These are phyloP conservation scores for Fomitopsis betulina DNA, from an alignment of 1,284 basidiomycete genomes.

Conservation along the genomic window DNA sequence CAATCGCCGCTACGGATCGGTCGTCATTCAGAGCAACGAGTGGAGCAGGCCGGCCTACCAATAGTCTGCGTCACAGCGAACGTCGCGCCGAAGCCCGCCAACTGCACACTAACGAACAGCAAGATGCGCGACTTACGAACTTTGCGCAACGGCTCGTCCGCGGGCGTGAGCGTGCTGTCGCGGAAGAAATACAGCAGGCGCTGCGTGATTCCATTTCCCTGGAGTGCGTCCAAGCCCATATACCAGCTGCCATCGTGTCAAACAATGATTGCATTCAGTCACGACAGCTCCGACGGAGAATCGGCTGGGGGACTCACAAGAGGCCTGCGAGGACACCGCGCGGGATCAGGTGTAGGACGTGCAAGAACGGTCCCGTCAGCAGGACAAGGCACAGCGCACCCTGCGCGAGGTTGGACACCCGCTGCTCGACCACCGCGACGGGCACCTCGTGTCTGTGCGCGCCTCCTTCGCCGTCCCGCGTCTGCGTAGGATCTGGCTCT, in stretches of 20 bases:
- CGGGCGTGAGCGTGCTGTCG: conserved; percentile 62
- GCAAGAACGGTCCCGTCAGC: conserved; percentile 78
- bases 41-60: conserved; percentile 41
- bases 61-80: conserved; percentile 93
- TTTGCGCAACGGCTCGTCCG: conserved; percentile 64
- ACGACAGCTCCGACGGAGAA: conserved; percentile 7
- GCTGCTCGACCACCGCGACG: conserved; percentile 82
- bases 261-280: conserved; percentile 18
- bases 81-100: conserved; percentile 84
- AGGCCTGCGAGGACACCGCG: conserved; percentile 71
- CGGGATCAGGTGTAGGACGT: conserved; percentile 74
- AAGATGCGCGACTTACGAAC: conserved; percentile 76
- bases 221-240: conserved; percentile 85
- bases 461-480: conserved; percentile 22
- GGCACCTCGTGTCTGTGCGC: conserved; percentile 51
- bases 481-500: conserved; percentile 23
- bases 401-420: conserved; percentile 84
- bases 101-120: conserved; percentile 79
- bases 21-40: background rate
- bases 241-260: conserved; percentile 59
- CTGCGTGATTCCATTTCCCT: conserved; percentile 79
- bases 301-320: conserved; percentile 45
- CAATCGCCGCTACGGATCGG: conserved; percentile 67
- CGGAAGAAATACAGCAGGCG: conserved; percentile 82
- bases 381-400: conserved; percentile 78